Evolutionary conservation across 495 filamentous ascomycete genomes (phyloP).

Genomic region (Podospora tetraspora): DNA sequence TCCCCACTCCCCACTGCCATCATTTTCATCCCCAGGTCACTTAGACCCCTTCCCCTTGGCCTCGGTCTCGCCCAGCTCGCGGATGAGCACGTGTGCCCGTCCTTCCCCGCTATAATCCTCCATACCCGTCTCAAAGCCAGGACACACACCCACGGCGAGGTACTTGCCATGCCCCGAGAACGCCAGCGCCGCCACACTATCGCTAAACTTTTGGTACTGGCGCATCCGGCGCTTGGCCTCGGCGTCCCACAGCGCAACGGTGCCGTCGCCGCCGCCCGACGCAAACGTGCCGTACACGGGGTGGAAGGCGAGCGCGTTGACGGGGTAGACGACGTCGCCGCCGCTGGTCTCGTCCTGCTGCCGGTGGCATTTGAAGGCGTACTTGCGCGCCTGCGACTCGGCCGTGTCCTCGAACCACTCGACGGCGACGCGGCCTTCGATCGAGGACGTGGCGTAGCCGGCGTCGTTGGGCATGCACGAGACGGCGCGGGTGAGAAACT

Average conservation of each 20-base stretch:
- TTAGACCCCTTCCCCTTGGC: constrained; percentile 78
- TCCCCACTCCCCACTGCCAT: too few species aligned
- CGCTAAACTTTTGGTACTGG: constrained; percentile 78
- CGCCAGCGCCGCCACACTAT: constrained; percentile 67
- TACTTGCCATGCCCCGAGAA: constrained; percentile 79
- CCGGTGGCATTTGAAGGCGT: constrained; percentile 97
- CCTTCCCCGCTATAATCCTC: constrained; percentile 68
- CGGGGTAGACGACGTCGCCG: constrained; percentile 88
- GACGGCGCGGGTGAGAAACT: constrained; percentile 90
- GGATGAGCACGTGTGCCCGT: constrained; percentile 67
- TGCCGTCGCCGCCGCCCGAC: constrained; percentile 85
- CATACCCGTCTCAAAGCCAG: constrained; percentile 88
- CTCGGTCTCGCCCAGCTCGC: constrained; percentile 80
- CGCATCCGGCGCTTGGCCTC: constrained; percentile 83
- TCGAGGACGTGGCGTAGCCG: constrained; percentile 81
- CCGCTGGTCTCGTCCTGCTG: constrained; percentile 54
- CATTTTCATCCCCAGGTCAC: constrained; percentile 21
- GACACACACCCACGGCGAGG: constrained; percentile 77
- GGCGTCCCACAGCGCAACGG: constrained; percentile 94
- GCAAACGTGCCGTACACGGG: constrained; percentile 88
- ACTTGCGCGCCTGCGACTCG: constrained; percentile 83
- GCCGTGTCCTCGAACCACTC: constrained; percentile 92
- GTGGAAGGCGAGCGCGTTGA: constrained; percentile 91
- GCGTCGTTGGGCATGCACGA: constrained; percentile 96
- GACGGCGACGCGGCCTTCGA: constrained; percentile 91